These are phyloP conservation scores for Gaultheria prostrata DNA, from an alignment of 148 eudicot genomes.

Conservation along the genomic window DNA sequence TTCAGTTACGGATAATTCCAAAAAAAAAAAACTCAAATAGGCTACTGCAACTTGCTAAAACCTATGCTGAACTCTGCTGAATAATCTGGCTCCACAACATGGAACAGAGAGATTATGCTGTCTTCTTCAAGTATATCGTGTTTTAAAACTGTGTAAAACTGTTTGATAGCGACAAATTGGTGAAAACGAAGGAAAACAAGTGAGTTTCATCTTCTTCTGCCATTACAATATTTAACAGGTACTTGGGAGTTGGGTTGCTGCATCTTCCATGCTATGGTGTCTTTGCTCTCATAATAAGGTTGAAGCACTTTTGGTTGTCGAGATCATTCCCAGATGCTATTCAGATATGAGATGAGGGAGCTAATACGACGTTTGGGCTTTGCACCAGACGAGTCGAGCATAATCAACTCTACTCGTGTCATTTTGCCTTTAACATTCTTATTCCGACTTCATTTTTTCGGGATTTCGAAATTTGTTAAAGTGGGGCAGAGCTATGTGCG, in stretches of 20 bases:
- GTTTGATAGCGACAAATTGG: background rate
- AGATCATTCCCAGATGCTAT: background rate
- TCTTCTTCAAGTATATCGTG: background rate
- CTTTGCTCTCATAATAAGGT: too few species aligned
- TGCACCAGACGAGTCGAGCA: background rate
- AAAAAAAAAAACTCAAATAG: background rate
- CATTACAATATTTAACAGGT: too few species aligned
- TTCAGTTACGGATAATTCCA: background rate
- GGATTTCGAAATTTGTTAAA: background rate
- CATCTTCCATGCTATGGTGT: too few species aligned
- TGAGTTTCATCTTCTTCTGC: background rate
- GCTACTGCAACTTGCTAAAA: background rate
- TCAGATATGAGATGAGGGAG: background rate
- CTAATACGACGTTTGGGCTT: background rate
- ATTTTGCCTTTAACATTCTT: background rate
- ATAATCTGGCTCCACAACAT: background rate
- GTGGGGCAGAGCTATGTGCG: background rate
- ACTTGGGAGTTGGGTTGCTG: too few species aligned
- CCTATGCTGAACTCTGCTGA: background rate
- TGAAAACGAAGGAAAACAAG: background rate
- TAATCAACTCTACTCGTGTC: background rate
- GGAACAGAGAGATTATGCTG: background rate
- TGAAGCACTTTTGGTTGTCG: too few species aligned
- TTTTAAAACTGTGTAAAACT: background rate
- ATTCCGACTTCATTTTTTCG: background rate